Conservation (phyloP, 345 rosid genomes). For the Linum tenue region DNA sequence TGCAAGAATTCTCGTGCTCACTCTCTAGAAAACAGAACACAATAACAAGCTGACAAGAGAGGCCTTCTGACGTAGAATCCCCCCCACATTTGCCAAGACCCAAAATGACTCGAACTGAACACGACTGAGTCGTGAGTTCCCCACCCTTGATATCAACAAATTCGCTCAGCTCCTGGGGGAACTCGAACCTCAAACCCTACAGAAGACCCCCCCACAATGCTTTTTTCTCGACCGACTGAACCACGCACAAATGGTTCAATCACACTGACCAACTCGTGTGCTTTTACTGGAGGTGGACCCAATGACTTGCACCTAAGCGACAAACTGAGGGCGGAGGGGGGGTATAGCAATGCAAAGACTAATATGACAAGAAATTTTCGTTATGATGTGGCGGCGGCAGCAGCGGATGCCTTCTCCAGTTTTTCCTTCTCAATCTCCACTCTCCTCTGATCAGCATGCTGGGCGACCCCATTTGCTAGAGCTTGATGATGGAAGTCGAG, state of each 20-base stretch:
- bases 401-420: slow-evolving; percentile 56
- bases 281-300: neutral
- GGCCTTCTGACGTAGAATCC: neutral
- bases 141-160: neutral
- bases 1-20: too few relatives aligned
- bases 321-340: neutral
- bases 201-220: too few relatives aligned
- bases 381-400: slow-evolving; percentile 22
- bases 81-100: neutral
- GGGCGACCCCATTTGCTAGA: slow-evolving; percentile 77
- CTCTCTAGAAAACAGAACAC: neutral
- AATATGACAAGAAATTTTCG: slow-evolving; percentile 7
- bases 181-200: too few relatives aligned
- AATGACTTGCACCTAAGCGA: too few relatives aligned
- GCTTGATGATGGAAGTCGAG: slow-evolving; percentile 84
- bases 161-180: too few relatives aligned
- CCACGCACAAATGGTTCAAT: neutral
- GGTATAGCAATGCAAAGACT: slow-evolving; percentile 13
- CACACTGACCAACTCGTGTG: neutral
- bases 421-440: slow-evolving; percentile 85
- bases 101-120: neutral
- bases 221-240: neutral
- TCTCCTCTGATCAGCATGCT: slow-evolving; percentile 92
- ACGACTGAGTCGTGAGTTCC: neutral
- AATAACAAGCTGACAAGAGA: neutral